Percentiles rank a stretch among this genome's conserved stretches.
These are phyloP conservation scores for Exophiala viscosa DNA, from an alignment of 2,329 filamentous ascomycete species.

Conservation along the genomic window DNA sequence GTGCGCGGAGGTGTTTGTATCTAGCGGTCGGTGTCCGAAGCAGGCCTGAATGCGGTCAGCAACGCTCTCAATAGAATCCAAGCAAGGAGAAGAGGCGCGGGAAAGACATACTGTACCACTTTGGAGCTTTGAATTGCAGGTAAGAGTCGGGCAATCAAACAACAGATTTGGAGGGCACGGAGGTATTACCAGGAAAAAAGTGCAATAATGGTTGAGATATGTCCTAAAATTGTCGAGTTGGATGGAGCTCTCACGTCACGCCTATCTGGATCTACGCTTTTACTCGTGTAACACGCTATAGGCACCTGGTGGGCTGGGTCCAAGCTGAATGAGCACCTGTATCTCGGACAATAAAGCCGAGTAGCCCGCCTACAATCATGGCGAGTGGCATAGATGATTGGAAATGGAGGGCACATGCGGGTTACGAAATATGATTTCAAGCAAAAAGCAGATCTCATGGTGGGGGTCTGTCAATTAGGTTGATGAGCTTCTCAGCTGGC, in stretches of 20 bases:
- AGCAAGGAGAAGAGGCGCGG: neutral
- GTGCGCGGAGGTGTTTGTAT: constrained; percentile 10
- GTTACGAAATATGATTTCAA: too few species aligned
- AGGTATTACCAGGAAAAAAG: constrained; percentile 18
- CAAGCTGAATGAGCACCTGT: neutral
- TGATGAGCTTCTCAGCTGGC: too few species aligned
- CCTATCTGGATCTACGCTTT: constrained; percentile 11
- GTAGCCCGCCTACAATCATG: too few species aligned
- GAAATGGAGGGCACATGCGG: too few species aligned
- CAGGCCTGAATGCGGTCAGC: constrained; percentile 9
- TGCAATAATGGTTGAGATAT: constrained; percentile 15
- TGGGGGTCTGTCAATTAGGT: too few species aligned
- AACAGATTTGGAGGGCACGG: too few species aligned
- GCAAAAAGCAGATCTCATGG: too few species aligned
- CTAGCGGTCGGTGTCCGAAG: constrained; percentile 12
- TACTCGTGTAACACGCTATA: neutral
- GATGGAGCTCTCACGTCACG: constrained; percentile 25
- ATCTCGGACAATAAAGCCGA: too few species aligned
- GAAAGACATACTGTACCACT: neutral
- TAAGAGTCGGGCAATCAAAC: neutral
- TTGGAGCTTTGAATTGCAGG: neutral
- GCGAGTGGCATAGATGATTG: too few species aligned
- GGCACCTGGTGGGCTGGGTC: neutral
- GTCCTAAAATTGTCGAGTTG: constrained; percentile 4
- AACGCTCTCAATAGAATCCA: neutral